Percentiles rank a stretch among this genome's conserved stretches.
phyloP scores from a whole-genome alignment of 2,329 filamentous ascomycete genomes.

The Neofusicoccum parvum region DNA sequence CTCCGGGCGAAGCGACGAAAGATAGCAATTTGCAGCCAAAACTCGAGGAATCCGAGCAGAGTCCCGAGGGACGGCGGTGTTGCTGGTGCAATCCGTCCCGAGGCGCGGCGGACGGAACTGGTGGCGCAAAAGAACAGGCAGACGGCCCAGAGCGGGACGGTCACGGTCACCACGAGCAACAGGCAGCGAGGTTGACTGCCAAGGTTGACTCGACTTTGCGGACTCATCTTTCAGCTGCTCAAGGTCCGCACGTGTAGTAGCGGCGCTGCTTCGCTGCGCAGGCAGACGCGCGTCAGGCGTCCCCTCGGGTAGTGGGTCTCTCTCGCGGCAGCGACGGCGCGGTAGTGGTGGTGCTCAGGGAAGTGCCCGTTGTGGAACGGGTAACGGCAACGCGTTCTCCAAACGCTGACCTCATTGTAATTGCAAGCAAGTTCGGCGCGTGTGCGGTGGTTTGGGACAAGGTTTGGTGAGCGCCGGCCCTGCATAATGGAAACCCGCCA shows the following conservation, averaged over 20 bases:
- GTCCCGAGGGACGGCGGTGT: neutral
- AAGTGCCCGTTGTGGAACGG: neutral
- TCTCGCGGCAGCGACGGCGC: neutral
- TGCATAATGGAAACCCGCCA: neutral
- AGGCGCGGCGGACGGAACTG: neutral
- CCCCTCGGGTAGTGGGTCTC: slow-evolving; percentile 9
- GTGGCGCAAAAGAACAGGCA: neutral
- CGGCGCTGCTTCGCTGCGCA: neutral
- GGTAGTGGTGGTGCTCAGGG: neutral
- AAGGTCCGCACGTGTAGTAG: neutral
- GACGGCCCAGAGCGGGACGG: neutral
- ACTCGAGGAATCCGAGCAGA: neutral
- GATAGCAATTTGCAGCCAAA: neutral
- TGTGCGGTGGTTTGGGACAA: neutral
- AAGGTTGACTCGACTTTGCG: neutral
- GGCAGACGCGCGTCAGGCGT: slow-evolving; percentile 16
- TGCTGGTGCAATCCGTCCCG: too few species aligned
- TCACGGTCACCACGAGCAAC: neutral
- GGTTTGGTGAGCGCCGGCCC: slow-evolving; percentile 5
- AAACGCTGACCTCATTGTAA: neutral
- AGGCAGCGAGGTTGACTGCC: slow-evolving; percentile 10
- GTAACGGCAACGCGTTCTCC: neutral
- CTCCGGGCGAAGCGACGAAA: neutral
- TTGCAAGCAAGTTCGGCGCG: neutral
- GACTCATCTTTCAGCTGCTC: neutral